A percentile compares a stretch with the other conserved stretches of the same genome.
Evolutionary conservation across 805 yeast genomes (phyloP).

Genomic region (Groenewaldozyma tartarivorans): DNA sequence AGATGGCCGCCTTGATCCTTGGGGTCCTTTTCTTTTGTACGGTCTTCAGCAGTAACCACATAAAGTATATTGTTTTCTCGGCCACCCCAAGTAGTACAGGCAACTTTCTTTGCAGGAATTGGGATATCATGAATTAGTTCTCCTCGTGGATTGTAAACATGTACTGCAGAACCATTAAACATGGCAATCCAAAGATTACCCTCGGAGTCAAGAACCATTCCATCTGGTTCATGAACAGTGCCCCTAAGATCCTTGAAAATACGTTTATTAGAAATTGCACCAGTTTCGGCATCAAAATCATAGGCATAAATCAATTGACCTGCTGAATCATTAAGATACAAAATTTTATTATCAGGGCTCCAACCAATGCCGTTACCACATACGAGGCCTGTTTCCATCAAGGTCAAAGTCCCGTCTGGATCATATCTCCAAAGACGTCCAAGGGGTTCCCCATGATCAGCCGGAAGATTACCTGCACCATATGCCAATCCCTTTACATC

Average conservation of each 20-base stretch:
- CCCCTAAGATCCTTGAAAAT: conserved; percentile 17
- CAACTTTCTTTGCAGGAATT: conserved; percentile 16
- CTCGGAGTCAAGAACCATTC: conserved; percentile 18
- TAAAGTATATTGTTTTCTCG: conserved; percentile 22
- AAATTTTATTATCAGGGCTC: conserved; percentile 30
- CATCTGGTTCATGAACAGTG: conserved; percentile 21
- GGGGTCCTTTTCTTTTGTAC: conserved; percentile 4
- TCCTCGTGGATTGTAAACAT: conserved; percentile 22
- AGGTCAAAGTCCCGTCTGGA: conserved; percentile 24
- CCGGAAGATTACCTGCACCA: conserved; percentile 21
- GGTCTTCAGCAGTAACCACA: conserved; percentile 21
- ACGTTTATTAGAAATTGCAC: conserved; percentile 28
- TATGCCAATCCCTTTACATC: conserved; percentile 22
- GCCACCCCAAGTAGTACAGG: conserved; percentile 32
- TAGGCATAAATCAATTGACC: conserved; percentile 39
- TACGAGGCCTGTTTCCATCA: conserved; percentile 25
- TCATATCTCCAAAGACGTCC: conserved; percentile 30
- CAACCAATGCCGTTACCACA: conserved; percentile 56
- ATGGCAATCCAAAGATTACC: conserved; percentile 24
- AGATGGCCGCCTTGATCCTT: conserved; percentile 27
- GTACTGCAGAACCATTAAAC: conserved; percentile 19
- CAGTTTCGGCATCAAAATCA: conserved; percentile 32
- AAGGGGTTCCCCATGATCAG: conserved; percentile 18
- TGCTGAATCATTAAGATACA: conserved; percentile 47
- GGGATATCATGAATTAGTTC: conserved; percentile 16